Evolutionary conservation across 2,329 filamentous ascomycete genomes (phyloP), one percentile per base, ranked within the genome.

Genomic region (Tolypocladium tropicale): DNA sequence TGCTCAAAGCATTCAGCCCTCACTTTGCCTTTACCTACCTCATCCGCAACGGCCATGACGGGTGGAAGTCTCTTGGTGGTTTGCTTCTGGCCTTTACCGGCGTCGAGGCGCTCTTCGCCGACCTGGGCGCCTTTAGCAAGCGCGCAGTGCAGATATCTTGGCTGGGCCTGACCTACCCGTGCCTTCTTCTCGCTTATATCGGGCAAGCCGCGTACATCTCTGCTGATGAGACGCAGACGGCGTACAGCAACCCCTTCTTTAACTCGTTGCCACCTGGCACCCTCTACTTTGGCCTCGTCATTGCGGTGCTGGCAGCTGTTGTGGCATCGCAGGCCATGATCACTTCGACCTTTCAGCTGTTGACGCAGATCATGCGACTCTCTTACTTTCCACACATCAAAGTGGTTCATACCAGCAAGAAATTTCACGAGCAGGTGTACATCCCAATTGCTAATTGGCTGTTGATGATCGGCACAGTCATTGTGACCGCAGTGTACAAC

Each of bases 261-360:
- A 81, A 86, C 60, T 79, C 82, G 0, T 82, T 84, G 0, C 86
- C 87, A 0, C 81, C 81, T 0, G 85, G 85, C 4, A 84, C 81
- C 64, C 74, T 90, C 25, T 88, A 86, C 63, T 85, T 85, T 5
- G 81, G 79, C 55, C 72, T 92, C 32, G 76, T 91, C 3, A 71
- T 90, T 52, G 86, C 87, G 0, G 78, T 90, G 10, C 71, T 88
- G 4, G 85, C 86, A 4, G 85, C 86, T 30, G 82, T 91, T 61
- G 87, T 92, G 12, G 88, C 88, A 0, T 88, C 84, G 4, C 88
- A 92, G 61, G 88, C 88, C 11, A 86, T 91, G 72, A 90, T 91
- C 53, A 91, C 88, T 0, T 84, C 82, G 9, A 83, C 84, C 0
- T 91, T 91, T 60, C 86, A 89, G 69, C 70, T 77, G 2, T 71